Conservation (phyloP, 139 green algal genomes). For the Trebouxia sp. region DNA sequence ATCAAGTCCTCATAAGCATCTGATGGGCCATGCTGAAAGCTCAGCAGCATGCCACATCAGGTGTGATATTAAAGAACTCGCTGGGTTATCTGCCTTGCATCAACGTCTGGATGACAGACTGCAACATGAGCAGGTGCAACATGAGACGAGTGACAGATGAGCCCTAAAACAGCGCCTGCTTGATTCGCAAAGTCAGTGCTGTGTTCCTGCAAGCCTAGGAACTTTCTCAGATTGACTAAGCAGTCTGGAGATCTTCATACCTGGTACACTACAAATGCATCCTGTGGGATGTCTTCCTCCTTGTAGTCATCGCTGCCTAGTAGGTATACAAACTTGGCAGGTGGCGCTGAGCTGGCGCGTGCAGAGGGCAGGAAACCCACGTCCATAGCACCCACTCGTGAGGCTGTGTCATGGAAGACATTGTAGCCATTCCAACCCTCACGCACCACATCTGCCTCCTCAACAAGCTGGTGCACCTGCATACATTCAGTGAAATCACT, state of each 20-base stretch:
- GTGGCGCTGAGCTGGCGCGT: constrained; percentile 14
- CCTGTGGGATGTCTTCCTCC: constrained; percentile 74
- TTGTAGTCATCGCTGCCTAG: constrained; percentile 89
- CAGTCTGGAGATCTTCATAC: constrained; percentile 25
- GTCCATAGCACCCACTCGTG: constrained; percentile 90
- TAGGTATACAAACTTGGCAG: constrained; percentile 91
- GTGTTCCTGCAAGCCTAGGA: too few species aligned
- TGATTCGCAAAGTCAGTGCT: too few species aligned
- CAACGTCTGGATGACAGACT: too few species aligned
- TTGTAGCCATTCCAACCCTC: constrained; percentile 97
- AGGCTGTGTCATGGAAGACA: constrained; percentile 91
- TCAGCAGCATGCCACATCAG: too few species aligned
- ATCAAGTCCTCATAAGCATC: too few species aligned
- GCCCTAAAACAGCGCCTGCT: too few species aligned
- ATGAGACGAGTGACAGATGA: neutral
- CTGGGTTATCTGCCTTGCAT: too few species aligned
- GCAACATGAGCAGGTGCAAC: too few species aligned
- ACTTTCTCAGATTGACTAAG: neutral
- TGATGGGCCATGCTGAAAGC: too few species aligned
- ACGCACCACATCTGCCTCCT: constrained; percentile 74
- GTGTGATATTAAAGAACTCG: too few species aligned
- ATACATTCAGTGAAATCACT: too few species aligned
- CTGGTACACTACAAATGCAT: constrained; percentile 97
- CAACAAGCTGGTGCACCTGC: constrained; percentile 52
- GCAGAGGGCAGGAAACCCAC: constrained; percentile 89